Evolutionary conservation across 2,329 filamentous ascomycete species (phyloP).

Genomic region (Fusarium odoratissimum): DNA sequence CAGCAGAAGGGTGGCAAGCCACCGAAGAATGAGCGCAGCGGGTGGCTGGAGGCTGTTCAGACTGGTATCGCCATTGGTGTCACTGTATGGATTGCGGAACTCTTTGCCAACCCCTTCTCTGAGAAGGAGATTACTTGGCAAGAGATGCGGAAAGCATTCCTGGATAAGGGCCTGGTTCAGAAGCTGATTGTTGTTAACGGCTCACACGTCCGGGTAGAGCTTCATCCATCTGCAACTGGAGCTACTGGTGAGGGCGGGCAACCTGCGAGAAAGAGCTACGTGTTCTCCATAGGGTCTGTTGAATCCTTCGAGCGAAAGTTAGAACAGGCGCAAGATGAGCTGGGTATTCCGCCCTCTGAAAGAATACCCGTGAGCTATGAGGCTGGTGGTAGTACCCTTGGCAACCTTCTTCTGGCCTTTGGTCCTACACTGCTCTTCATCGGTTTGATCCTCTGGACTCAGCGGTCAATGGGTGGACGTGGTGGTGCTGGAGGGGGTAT

Average conservation of each 20-base stretch:
- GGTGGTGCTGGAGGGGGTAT: conserved; percentile 78
- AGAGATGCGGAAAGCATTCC: conserved; percentile 91
- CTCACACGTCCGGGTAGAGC: conserved; percentile 78
- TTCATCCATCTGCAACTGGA: conserved; percentile 75
- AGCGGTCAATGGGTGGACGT: conserved; percentile 77
- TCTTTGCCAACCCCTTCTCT: conserved; percentile 55
- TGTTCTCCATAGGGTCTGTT: conserved; percentile 94
- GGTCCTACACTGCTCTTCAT: conserved; percentile 89
- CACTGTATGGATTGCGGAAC: conserved; percentile 62
- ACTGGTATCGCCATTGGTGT: conserved; percentile 60
- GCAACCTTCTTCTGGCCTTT: conserved; percentile 80
- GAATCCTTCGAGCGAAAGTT: conserved; percentile 92
- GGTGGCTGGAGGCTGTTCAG: conserved; percentile 51
- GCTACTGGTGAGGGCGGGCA: conserved; percentile 45
- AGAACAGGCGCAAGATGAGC: conserved; percentile 87
- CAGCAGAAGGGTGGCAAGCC: conserved; percentile 50
- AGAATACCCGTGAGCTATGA: conserved; percentile 93
- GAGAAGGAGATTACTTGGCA: conserved; percentile 93
- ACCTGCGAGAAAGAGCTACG: conserved; percentile 65
- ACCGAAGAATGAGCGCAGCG: conserved; percentile 50
- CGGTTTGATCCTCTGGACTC: conserved; percentile 82
- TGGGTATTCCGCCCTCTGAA: conserved; percentile 87
- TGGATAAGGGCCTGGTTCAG: conserved; percentile 95
- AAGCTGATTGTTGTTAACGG: conserved; percentile 86
- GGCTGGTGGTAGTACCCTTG: conserved; percentile 78